Conservation (phyloP, 73 alveolate species). For the Paramecium biaurelia region DNA sequence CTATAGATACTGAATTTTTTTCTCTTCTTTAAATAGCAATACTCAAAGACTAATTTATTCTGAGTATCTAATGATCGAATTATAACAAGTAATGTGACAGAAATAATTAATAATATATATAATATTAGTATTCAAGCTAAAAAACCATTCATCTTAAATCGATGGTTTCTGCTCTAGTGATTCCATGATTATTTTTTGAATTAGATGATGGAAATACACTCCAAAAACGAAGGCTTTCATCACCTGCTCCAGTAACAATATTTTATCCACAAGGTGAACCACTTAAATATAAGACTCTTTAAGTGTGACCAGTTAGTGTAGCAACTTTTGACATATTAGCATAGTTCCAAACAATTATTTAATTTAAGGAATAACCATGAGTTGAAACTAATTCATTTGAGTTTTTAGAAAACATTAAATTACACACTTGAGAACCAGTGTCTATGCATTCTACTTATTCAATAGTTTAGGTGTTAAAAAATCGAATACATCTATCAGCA, state of each 20-base stretch:
- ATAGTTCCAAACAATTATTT: slow-evolving; percentile 87
- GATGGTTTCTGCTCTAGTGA: slow-evolving; percentile 30
- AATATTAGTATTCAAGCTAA: background rate
- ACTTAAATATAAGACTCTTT: slow-evolving; percentile 90
- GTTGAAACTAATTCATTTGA: slow-evolving; percentile 54
- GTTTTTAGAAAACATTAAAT: slow-evolving; percentile 61
- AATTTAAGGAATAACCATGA: slow-evolving; percentile 61
- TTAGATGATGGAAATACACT: slow-evolving; percentile 83
- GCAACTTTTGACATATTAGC: slow-evolving; percentile 90
- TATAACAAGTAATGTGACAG: no score
- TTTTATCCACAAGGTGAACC: slow-evolving; percentile 94
- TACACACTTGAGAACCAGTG: slow-evolving; percentile 78
- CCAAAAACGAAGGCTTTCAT: slow-evolving; percentile 96
- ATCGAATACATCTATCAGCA: slow-evolving; percentile 92
- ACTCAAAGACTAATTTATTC: no score
- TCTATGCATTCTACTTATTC: slow-evolving; percentile 79
- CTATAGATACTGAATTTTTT: no score
- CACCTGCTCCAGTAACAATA: slow-evolving; percentile 98
- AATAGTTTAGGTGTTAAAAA: slow-evolving; percentile 88
- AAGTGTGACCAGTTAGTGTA: slow-evolving; percentile 93
- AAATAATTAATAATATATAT: slow-evolving; percentile 63
- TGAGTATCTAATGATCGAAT: no score
- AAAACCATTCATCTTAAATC: slow-evolving; percentile 8
- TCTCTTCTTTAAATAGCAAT: no score
- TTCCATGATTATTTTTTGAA: background rate